Percentiles rank a stretch among this genome's conserved stretches.
Conservation (phyloP, 768 basidiomycete species). For the Pleurotus giganteus region DNA sequence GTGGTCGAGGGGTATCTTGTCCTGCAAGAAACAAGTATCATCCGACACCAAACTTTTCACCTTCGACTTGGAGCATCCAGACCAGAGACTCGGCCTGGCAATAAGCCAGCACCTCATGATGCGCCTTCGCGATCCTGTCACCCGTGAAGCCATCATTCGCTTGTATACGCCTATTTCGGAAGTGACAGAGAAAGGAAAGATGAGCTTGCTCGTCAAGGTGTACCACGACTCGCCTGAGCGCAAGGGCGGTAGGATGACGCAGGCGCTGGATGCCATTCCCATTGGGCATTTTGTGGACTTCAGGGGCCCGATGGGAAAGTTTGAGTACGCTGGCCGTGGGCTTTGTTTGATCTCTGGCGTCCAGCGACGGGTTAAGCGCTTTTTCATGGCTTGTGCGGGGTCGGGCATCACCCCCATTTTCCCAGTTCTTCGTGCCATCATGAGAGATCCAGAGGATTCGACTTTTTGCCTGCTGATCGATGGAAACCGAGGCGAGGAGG, state of each 20-base stretch:
- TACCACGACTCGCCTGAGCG: slow-evolving; percentile 24
- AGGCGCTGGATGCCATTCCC: slow-evolving; percentile 39
- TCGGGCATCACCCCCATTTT: slow-evolving; percentile 60
- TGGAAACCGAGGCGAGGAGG: slow-evolving; percentile 43
- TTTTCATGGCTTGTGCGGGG: slow-evolving; percentile 59
- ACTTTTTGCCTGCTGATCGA: slow-evolving; percentile 43
- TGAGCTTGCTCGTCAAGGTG: slow-evolving; percentile 56
- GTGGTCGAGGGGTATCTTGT: slow-evolving; percentile 48
- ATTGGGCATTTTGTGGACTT: slow-evolving; percentile 51
- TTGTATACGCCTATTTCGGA: slow-evolving; percentile 61
- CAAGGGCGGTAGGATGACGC: slow-evolving; percentile 52
- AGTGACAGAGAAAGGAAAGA: slow-evolving; percentile 36
- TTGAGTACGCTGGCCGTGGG: slow-evolving; percentile 47
- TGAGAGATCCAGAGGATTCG: slow-evolving; percentile 35
- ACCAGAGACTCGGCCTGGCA: slow-evolving; percentile 49
- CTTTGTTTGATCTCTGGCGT: slow-evolving; percentile 33
- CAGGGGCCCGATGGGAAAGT: slow-evolving; percentile 60
- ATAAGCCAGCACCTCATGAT: slow-evolving; percentile 62
- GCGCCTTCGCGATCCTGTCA: slow-evolving; percentile 30
- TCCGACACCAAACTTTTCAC: slow-evolving; percentile 50
- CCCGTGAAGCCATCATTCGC: slow-evolving; percentile 38
- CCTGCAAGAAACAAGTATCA: slow-evolving; percentile 35
- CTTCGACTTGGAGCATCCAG: slow-evolving; percentile 39
- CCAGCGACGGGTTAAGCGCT: slow-evolving; percentile 29
- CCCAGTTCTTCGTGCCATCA: slow-evolving; percentile 49